Conservation (phyloP, 2,329 filamentous ascomycete genomes). For the Neofusicoccum umdonicola region DNA sequence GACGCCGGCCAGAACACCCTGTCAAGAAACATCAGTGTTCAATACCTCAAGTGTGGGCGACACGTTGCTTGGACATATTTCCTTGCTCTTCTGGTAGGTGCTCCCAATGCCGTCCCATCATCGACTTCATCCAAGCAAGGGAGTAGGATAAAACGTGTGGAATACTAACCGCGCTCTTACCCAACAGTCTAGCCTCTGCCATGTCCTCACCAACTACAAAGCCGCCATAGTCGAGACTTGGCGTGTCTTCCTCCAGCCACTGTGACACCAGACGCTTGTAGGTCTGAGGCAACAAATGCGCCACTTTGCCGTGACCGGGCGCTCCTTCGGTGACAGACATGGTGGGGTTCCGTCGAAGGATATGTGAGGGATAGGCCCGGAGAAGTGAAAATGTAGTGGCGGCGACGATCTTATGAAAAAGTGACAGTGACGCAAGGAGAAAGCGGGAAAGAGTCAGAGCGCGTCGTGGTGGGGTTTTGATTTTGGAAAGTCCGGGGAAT, state of each 20-base stretch:
- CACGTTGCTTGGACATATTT: neutral
- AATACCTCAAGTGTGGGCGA: neutral
- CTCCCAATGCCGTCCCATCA: neutral
- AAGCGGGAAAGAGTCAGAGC: slow-evolving; percentile 3
- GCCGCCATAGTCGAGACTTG: slow-evolving; percentile 93
- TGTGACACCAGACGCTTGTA: slow-evolving; percentile 77
- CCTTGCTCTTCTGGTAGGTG: neutral
- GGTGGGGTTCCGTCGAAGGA: neutral
- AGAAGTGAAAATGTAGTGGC: too few species aligned
- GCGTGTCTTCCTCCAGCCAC: slow-evolving; percentile 96
- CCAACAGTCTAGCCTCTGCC: slow-evolving; percentile 52
- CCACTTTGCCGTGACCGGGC: slow-evolving; percentile 56
- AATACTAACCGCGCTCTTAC: slow-evolving; percentile 53
- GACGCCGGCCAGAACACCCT: slow-evolving; percentile 82
- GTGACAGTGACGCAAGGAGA: neutral
- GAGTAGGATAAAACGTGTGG: neutral
- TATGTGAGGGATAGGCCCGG: too few species aligned
- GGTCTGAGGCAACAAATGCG: slow-evolving; percentile 76
- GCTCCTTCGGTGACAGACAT: slow-evolving; percentile 48
- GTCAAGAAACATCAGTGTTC: neutral
- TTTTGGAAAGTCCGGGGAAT: slow-evolving; percentile 1
- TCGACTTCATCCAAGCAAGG: neutral
- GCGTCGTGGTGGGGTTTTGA: neutral
- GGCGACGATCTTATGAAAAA: too few species aligned
- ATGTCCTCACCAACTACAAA: slow-evolving; percentile 81